phyloP scores from a whole-genome alignment of 495 filamentous ascomycete genomes.

The Filosporella fistucella region DNA sequence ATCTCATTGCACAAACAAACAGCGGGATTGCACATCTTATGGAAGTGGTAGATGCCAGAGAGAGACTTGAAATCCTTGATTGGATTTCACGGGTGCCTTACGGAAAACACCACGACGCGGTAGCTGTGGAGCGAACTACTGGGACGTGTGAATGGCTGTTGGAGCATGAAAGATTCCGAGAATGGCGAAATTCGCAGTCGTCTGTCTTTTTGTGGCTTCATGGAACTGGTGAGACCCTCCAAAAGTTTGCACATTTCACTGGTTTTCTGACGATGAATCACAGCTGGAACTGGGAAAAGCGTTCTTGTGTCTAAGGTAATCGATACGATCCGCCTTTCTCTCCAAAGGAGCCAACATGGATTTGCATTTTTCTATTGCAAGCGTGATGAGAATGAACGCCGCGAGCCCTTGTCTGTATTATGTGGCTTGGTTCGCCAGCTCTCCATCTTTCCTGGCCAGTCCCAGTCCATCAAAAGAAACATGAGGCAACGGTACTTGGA shows the following conservation, averaged over 20 bases:
- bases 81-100: conserved; percentile 23
- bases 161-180: conserved; percentile 4
- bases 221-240: conserved; percentile 16
- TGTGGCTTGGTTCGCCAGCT: conserved; percentile 35
- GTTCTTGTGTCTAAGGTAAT: conserved; percentile 33
- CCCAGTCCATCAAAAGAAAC: conserved; percentile 14
- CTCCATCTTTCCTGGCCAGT: conserved; percentile 19
- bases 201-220: conserved; percentile 18
- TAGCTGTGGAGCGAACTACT: conserved; percentile 10
- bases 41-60: conserved; percentile 1
- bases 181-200: conserved; percentile 14
- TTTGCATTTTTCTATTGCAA: conserved; percentile 41
- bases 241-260: not conserved
- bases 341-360: conserved; percentile 21
- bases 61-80: conserved; percentile 19
- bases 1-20: not conserved
- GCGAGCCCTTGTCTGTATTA: conserved; percentile 29
- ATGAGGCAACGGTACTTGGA: conserved; percentile 11
- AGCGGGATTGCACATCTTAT: not conserved
- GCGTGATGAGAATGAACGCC: conserved; percentile 25
- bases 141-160: conserved; percentile 23
- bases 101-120: conserved; percentile 12
- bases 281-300: conserved; percentile 33
- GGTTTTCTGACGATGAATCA: not conserved
- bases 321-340: conserved; percentile 13